Base-by-base conservation (phyloP, 2,329 filamentous ascomycete species). In the Diaporthe velutina region DNA sequence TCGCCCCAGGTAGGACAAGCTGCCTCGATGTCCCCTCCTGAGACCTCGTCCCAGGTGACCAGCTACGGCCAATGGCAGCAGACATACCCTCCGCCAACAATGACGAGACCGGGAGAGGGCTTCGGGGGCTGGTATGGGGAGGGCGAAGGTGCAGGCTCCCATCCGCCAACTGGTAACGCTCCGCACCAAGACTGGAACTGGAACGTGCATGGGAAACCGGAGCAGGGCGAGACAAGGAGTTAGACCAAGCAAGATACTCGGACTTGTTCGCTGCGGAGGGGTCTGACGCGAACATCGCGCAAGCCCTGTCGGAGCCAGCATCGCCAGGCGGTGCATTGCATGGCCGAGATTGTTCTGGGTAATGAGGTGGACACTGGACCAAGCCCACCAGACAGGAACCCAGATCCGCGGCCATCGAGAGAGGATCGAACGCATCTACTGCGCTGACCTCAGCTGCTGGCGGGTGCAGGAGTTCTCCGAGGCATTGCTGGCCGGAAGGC, bases 61-160 rank as follows among this genome's bases (percentile, higher is more conserved):
- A 61, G 71, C 10, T 75, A 71, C 8, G 67, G 71, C 60, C 35
- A 30, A 9, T 75, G 74, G 74, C 73, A 54, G 58, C 58, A 60
- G 25, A 55, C 52, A 5, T 50, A 60, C n/a, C 66, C 64, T 33
- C 72, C 68, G 6, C 72, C 70, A 35, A 42, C 60, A 35, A 58
- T 70, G 52, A 12, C 45, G 19, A 76, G 71, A 50, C 61, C 67
- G 25, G 68, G 68, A 38, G 74, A 66, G 30, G 58, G 57, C 40
- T 75, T 71, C 58, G 74, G 74, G 5, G 42, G 58, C 42, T 75
- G 74, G 74, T 74, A 74, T 30, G 55, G 71, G 19, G 64, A 75
- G 17, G 35, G 57, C 50, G 74, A 52, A 12, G 61, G 70, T 30
- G 35, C 57, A 13, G 42, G 28, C 19, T 42, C 70, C 4, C 70